Percentiles rank a stretch among this genome's conserved stretches.
Conservation (phyloP, 805 yeast genomes). For the Sugiyamaella mastotermitis region DNA sequence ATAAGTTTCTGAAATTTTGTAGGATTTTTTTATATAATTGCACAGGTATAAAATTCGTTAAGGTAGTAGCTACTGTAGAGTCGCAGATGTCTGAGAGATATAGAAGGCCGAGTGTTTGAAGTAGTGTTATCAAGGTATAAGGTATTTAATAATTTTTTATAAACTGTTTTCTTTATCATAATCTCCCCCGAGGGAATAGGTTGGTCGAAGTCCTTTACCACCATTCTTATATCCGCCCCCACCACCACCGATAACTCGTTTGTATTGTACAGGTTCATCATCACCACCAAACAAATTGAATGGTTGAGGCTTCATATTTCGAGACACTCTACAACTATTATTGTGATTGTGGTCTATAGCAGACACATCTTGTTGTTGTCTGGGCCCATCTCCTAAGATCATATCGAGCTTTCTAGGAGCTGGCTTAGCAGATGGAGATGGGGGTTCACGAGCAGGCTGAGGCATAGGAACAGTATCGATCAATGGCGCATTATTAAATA, state of each 20-base stretch:
- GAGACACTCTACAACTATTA: too few species aligned
- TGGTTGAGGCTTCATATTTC: too few species aligned
- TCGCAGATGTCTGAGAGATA: too few species aligned
- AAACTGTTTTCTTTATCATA: conserved; percentile 1
- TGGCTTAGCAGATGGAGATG: conserved; percentile 19
- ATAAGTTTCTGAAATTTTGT: too few species aligned
- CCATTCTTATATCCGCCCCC: conserved; percentile 9
- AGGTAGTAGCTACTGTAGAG: too few species aligned
- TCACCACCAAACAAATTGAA: conserved; percentile 13
- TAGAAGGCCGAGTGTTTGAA: too few species aligned
- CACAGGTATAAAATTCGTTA: too few species aligned
- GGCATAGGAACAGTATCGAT: conserved; percentile 16
- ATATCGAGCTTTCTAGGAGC: conserved; percentile 16
- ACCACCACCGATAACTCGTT: conserved; percentile 15
- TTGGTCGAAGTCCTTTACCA: conserved; percentile 9
- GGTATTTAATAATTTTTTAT: too few species aligned
- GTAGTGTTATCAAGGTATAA: too few species aligned
- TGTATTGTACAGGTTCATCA: conserved; percentile 4
- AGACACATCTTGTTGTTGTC: background rate
- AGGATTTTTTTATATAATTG: too few species aligned
- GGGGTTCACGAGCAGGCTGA: conserved; percentile 15
- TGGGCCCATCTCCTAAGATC: conserved; percentile 8
- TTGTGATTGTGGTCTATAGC: too few species aligned
- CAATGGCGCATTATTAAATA: conserved; percentile 11
- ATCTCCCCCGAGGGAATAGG: conserved; percentile 4